Evolutionary conservation across 805 yeast species (phyloP).

Genomic region (Saturnispora zaruensis): DNA sequence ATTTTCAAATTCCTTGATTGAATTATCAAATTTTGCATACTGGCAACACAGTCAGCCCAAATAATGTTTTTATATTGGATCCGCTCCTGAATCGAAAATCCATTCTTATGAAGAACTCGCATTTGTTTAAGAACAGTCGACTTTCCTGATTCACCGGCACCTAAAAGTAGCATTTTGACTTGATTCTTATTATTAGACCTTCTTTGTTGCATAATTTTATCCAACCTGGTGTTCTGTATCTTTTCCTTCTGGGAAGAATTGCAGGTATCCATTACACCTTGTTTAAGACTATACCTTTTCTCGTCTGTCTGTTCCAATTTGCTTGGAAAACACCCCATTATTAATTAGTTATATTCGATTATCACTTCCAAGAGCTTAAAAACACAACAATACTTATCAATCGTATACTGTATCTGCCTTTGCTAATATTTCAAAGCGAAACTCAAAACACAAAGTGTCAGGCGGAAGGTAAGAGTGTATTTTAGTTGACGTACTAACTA

Average conservation of each 20-base stretch:
- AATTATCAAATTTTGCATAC: conserved; percentile 70
- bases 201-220: conserved; percentile 46
- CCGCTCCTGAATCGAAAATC: conserved; percentile 74
- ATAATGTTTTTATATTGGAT: conserved; percentile 75
- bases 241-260: conserved; percentile 27
- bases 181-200: conserved; percentile 48
- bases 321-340: conserved; percentile 70
- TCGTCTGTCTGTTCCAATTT: conserved; percentile 20
- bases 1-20: conserved; percentile 65
- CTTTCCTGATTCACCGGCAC: conserved; percentile 94
- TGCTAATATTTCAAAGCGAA: background rate
- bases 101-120: conserved; percentile 76
- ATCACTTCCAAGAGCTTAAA: background rate
- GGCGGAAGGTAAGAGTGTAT: background rate
- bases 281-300: background rate
- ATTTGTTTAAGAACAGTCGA: conserved; percentile 88
- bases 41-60: conserved; percentile 85
- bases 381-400: background rate
- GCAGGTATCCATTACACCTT: conserved; percentile 18
- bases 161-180: conserved; percentile 67
- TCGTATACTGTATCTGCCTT: background rate
- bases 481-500: background rate
- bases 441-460: background rate
- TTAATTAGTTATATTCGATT: background rate
- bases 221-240: conserved; percentile 34